Conservation (phyloP, 1,139 yeast species). For the Scheffersomyces insectosa region DNA sequence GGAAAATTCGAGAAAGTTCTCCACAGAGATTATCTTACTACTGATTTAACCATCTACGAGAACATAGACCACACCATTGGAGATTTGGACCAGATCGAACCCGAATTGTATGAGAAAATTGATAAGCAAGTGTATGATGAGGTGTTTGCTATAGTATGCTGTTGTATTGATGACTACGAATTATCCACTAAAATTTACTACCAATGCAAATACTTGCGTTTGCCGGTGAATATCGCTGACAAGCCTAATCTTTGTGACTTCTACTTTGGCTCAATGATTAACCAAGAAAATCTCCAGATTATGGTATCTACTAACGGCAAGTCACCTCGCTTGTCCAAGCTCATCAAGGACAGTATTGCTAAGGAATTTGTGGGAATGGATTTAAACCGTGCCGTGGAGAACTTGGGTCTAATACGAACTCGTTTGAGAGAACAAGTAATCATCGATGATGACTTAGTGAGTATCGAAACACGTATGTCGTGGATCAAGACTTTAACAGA, state of each 20-base stretch:
- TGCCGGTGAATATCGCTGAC: slow-evolving; percentile 84
- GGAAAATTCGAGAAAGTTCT: slow-evolving; percentile 47
- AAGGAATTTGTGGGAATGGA: slow-evolving; percentile 42
- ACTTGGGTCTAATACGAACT: slow-evolving; percentile 59
- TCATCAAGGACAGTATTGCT: slow-evolving; percentile 62
- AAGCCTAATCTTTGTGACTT: slow-evolving; percentile 83
- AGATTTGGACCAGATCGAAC: slow-evolving; percentile 21
- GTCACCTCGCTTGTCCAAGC: slow-evolving; percentile 72
- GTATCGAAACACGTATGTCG: slow-evolving; percentile 65
- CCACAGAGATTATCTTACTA: slow-evolving; percentile 40
- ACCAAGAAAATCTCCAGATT: slow-evolving; percentile 75
- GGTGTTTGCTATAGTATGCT: slow-evolving; percentile 64
- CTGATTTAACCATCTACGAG: slow-evolving; percentile 55
- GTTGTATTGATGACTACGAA: slow-evolving; percentile 74
- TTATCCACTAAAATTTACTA: slow-evolving; percentile 60
- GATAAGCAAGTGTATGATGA: slow-evolving; percentile 34
- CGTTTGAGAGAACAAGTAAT: slow-evolving; percentile 46
- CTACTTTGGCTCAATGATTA: slow-evolving; percentile 79
- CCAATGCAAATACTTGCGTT: slow-evolving; percentile 51
- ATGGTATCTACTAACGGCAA: slow-evolving; percentile 86
- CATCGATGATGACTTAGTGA: slow-evolving; percentile 48
- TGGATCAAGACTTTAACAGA: slow-evolving; percentile 75
- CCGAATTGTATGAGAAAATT: slow-evolving; percentile 32
- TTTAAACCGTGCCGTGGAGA: slow-evolving; percentile 61
- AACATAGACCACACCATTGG: slow-evolving; percentile 12